Conservation (phyloP, 768 basidiomycete genomes). For the Tricholoma terreum region DNA sequence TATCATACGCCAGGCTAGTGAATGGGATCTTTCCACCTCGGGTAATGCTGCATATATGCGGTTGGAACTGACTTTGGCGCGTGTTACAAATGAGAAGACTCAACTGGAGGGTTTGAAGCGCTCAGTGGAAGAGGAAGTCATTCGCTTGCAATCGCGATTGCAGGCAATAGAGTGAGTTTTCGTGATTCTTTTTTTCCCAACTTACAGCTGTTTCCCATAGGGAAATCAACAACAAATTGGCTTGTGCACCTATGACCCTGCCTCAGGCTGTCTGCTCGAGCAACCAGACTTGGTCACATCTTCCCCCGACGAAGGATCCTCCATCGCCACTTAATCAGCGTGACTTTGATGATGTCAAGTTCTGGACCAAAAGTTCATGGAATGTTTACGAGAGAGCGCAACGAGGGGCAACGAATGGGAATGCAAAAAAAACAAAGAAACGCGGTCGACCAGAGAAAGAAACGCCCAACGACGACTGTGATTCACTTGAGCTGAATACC, state of each 20-base stretch:
- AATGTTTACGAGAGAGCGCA: background rate
- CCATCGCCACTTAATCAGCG: too few relatives aligned
- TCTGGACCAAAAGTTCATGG: background rate
- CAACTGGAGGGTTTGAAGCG: background rate
- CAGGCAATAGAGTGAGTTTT: background rate
- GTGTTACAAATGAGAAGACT: too few relatives aligned
- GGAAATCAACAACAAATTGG: too few relatives aligned
- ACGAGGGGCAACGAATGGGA: background rate
- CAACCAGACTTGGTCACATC: too few relatives aligned
- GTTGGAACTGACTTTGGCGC: too few relatives aligned
- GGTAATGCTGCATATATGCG: background rate
- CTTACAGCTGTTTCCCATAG: too few relatives aligned
- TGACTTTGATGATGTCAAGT: background rate
- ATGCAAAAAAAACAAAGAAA: background rate
- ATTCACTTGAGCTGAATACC: background rate
- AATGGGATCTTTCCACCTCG: background rate
- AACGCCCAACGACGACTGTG: background rate
- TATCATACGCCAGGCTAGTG: background rate
- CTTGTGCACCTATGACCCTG: too few relatives aligned
- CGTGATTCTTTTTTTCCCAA: background rate
- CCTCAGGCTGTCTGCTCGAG: too few relatives aligned
- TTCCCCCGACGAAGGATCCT: too few relatives aligned
- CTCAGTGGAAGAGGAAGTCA: background rate
- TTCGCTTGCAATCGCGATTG: background rate
- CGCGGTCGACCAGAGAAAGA: background rate